These are phyloP conservation scores for Aureobasidium sp. DNA, from an alignment of 2,329 filamentous ascomycete species.

Conservation along the genomic window DNA sequence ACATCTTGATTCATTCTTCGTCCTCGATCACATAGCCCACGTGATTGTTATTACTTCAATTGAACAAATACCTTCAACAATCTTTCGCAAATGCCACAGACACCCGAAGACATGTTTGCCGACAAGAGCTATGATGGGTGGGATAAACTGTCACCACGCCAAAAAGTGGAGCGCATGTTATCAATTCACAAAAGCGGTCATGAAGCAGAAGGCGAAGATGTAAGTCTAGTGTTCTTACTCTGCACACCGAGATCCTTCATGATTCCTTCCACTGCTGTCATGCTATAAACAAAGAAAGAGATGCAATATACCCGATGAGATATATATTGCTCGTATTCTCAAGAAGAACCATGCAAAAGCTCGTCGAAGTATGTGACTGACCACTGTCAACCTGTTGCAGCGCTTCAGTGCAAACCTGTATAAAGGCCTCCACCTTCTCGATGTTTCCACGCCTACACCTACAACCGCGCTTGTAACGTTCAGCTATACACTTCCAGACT, in stretches of 20 bases:
- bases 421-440: not conserved
- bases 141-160: not conserved
- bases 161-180: slow-evolving; percentile 6
- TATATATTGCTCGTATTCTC: too few species aligned
- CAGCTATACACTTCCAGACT: slow-evolving; percentile 30
- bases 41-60: too few species aligned
- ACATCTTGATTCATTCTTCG: too few species aligned
- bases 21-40: too few species aligned
- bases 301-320: too few species aligned
- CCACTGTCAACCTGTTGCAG: not conserved
- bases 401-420: not conserved
- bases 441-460: not conserved
- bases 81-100: not conserved
- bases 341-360: too few species aligned
- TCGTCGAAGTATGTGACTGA: too few species aligned
- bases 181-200: not conserved
- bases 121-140: not conserved
- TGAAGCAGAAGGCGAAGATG: not conserved
- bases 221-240: not conserved
- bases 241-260: not conserved
- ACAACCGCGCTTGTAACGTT: not conserved
- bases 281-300: not conserved
- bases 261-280: not conserved
- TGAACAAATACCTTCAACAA: too few species aligned
- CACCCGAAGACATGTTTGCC: not conserved